Evolutionary conservation across 345 rosid species (phyloP).

Genomic region (Lepidium aucheri): DNA sequence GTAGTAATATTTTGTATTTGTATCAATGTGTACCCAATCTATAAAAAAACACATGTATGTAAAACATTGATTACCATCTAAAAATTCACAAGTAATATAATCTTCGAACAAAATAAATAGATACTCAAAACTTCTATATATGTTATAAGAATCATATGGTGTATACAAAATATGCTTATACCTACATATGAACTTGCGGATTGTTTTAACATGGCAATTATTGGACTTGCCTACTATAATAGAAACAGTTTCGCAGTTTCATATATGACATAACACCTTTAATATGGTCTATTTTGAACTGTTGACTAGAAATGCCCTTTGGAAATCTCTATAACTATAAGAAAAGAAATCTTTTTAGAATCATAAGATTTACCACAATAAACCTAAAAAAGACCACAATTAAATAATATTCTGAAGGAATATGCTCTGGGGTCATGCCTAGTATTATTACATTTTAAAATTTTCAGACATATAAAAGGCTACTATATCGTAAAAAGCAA

Average conservation of each 20-base stretch:
- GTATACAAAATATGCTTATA: too few species aligned
- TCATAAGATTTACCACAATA: not conserved
- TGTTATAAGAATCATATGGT: too few species aligned
- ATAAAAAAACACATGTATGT: too few species aligned
- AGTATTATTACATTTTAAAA: not conserved
- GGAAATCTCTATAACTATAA: not conserved
- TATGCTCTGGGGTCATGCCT: constrained; percentile 20
- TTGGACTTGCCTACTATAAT: not conserved
- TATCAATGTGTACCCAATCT: too few species aligned
- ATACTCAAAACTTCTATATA: too few species aligned
- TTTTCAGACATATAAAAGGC: constrained; percentile 11
- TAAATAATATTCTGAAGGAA: constrained; percentile 21
- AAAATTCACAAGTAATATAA: too few species aligned
- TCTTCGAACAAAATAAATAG: too few species aligned
- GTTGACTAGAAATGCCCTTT: not conserved
- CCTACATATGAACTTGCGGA: not conserved
- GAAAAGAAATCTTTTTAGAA: not conserved
- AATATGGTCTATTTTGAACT: not conserved
- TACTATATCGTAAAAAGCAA: not conserved
- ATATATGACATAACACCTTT: not conserved
- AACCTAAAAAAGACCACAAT: not conserved
- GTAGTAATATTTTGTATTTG: too few species aligned
- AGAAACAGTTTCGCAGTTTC: not conserved
- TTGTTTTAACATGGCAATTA: not conserved
- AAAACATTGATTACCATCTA: too few species aligned